phyloP scores from a whole-genome alignment of 1,139 yeast genomes.

The Sugiyamaella xylanicola region DNA sequence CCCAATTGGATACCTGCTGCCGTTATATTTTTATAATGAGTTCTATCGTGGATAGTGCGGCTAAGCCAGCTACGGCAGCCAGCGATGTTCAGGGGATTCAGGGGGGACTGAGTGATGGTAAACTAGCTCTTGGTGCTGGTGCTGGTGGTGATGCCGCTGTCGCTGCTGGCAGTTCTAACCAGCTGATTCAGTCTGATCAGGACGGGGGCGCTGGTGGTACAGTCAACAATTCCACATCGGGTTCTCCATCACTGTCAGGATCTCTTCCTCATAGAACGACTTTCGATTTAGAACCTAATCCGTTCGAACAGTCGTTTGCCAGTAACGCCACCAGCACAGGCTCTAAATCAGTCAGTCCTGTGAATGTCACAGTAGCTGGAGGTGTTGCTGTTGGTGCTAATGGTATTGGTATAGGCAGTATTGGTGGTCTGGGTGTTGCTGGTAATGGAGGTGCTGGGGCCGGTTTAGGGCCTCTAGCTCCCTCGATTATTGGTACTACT shows the following conservation, averaged over 20 bases:
- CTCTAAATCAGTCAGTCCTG: conserved; percentile 20
- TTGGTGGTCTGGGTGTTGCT: neutral
- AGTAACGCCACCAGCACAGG: conserved; percentile 43
- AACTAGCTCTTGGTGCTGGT: neutral
- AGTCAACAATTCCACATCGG: neutral
- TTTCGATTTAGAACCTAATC: conserved; percentile 88
- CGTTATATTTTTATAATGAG: conserved; percentile 14
- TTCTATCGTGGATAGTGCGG: conserved; percentile 7
- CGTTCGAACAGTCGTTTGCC: conserved; percentile 94
- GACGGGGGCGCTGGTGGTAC: neutral
- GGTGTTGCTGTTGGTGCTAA: neutral
- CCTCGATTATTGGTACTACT: conserved; percentile 19
- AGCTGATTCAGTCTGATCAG: neutral
- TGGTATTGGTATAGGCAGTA: neutral
- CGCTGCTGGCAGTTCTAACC: neutral
- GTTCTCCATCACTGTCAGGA: conserved; percentile 1
- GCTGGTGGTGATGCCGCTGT: neutral
- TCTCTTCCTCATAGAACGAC: conserved; percentile 23
- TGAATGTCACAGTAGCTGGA: conserved; percentile 17
- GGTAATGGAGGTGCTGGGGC: conserved; percentile 23
- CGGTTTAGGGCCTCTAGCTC: neutral
- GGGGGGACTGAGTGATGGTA: neutral
- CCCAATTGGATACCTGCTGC: no score
- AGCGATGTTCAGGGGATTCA: neutral
- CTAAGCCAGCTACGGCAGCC: neutral